These are phyloP conservation scores for Aspergillus chevalieri DNA, from an alignment of 2,329 filamentous ascomycete genomes.

Conservation along the genomic window DNA sequence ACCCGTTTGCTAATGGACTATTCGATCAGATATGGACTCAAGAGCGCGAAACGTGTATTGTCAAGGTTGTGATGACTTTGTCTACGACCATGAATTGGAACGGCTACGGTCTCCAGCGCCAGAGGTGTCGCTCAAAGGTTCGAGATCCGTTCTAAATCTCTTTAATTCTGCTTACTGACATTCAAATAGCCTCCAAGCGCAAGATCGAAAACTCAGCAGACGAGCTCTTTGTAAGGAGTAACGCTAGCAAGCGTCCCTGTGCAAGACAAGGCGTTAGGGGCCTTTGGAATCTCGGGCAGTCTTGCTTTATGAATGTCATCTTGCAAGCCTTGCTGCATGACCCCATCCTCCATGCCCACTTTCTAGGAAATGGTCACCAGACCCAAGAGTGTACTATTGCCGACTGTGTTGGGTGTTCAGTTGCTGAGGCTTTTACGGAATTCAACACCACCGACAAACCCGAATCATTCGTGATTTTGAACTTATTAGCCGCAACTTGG, in stretches of 20 bases:
- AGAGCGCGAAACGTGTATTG: constrained; percentile 36
- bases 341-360: constrained; percentile 83
- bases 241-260: constrained; percentile 75
- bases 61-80: constrained; percentile 34
- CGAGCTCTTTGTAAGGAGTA: constrained; percentile 67
- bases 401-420: constrained; percentile 55
- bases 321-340: constrained; percentile 92
- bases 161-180: constrained; percentile 3
- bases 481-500: constrained; percentile 85
- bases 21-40: constrained; percentile 35
- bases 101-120: constrained; percentile 22
- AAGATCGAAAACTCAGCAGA: constrained; percentile 52
- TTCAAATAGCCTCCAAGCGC: constrained; percentile 22
- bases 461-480: constrained; percentile 83
- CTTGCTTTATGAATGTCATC: constrained; percentile 96
- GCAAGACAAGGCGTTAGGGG: constrained; percentile 82
- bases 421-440: constrained; percentile 59
- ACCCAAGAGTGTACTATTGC: constrained; percentile 62
- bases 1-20: neutral
- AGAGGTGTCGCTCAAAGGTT: constrained; percentile 17
- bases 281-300: constrained; percentile 96
- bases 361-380: constrained; percentile 83
- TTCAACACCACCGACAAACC: constrained; percentile 60
- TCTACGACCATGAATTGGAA: constrained; percentile 38
- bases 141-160: neutral